Conservation (phyloP, 2,329 filamentous ascomycete genomes). For the Sordariomycetes sp. region DNA sequence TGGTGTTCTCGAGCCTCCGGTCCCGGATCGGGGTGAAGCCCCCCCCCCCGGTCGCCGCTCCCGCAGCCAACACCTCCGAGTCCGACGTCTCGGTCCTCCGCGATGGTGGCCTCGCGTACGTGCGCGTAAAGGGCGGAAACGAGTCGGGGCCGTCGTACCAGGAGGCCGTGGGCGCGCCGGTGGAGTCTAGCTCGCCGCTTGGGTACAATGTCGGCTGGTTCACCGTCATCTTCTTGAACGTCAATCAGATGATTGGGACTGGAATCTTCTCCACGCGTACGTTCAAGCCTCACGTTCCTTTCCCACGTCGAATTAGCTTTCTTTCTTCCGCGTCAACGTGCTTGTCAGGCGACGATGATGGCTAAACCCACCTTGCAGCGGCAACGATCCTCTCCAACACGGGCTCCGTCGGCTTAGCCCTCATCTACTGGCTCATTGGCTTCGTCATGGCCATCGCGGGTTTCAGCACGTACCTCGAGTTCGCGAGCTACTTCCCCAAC, state of each 20-base stretch:
- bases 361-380: constrained; percentile 21
- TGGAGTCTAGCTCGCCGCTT: constrained; percentile 43
- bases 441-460: constrained; percentile 41
- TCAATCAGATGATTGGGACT: constrained; percentile 50
- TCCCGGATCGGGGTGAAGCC: background rate
- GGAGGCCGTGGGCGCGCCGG: constrained; percentile 47
- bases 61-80: constrained; percentile 8
- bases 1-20: background rate
- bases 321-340: too few relatives aligned
- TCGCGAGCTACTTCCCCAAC: constrained; percentile 51
- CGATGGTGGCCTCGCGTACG: constrained; percentile 27
- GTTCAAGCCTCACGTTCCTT: too few relatives aligned
- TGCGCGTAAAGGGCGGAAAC: constrained; percentile 30
- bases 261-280: constrained; percentile 52
- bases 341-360: too few relatives aligned
- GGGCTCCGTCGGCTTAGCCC: constrained; percentile 46
- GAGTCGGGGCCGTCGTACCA: constrained; percentile 37
- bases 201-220: constrained; percentile 43
- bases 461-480: constrained; percentile 48
- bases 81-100: constrained; percentile 14
- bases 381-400: constrained; percentile 43
- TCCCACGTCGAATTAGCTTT: too few relatives aligned
- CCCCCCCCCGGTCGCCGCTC: background rate
- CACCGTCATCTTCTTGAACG: constrained; percentile 45
- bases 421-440: constrained; percentile 54